These are phyloP conservation scores for Paraleonurus japonicus DNA, from an alignment of 257 asterid species.

Conservation along the genomic window DNA sequence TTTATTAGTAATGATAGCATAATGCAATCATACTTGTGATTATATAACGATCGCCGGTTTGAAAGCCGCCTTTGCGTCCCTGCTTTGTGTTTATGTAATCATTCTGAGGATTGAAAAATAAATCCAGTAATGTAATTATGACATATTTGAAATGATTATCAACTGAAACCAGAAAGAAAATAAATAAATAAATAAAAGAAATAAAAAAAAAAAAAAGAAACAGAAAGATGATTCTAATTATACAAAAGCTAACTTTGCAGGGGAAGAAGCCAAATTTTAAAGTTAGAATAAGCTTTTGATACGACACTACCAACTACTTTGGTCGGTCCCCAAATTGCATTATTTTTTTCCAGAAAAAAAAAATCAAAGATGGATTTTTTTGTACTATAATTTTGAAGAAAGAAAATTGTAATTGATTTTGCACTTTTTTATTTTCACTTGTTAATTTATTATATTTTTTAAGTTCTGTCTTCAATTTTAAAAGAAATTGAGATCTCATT, in stretches of 20 bases:
- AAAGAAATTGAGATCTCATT: no score
- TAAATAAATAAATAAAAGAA: neutral
- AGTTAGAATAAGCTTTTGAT: slow-evolving; percentile 32
- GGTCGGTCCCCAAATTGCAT: slow-evolving; percentile 24
- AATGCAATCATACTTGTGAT: slow-evolving; percentile 37
- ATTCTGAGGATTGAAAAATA: slow-evolving; percentile 18
- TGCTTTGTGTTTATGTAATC: slow-evolving; percentile 21
- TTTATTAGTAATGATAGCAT: slow-evolving; percentile 31
- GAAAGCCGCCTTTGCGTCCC: slow-evolving; percentile 52
- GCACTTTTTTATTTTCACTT: no score
- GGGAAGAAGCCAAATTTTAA: slow-evolving; percentile 46
- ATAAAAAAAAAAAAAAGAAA: neutral
- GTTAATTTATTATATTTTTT: no score
- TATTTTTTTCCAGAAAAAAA: neutral
- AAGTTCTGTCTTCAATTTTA: no score
- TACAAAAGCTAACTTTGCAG: slow-evolving; percentile 43
- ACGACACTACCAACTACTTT: slow-evolving; percentile 33
- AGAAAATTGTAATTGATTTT: no score
- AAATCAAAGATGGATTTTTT: no score
- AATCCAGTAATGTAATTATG: neutral
- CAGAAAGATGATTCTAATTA: slow-evolving; percentile 24
- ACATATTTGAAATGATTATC: slow-evolving; percentile 30
- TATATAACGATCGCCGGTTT: slow-evolving; percentile 23
- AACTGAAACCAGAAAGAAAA: slow-evolving; percentile 30
- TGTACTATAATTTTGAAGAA: no score